phyloP scores from a whole-genome alignment of 495 filamentous ascomycete genomes.

The Aspergillus panamensis region DNA sequence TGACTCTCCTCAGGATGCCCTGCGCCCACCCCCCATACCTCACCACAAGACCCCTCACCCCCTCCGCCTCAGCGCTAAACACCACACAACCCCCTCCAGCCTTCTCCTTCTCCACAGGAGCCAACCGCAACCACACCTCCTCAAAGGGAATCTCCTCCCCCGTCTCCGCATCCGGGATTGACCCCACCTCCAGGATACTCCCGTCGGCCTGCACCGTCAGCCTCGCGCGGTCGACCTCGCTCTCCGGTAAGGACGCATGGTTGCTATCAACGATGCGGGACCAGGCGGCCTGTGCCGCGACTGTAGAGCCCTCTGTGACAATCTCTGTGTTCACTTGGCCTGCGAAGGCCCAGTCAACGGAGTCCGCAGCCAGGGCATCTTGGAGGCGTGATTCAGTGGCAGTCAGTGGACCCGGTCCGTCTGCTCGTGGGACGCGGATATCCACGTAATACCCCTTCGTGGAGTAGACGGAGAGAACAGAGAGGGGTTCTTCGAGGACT shows the following conservation, averaged over 20 bases:
- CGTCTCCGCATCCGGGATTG: not conserved
- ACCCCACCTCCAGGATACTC: constrained; percentile 2
- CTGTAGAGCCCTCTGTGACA: not conserved
- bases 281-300: not conserved
- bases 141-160: constrained; percentile 1
- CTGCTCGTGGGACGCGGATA: not conserved
- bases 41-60: not conserved
- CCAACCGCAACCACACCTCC: constrained; percentile 7
- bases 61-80: not conserved
- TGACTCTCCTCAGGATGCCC: not conserved
- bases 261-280: not conserved
- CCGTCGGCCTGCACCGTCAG: not conserved
- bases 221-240: not conserved
- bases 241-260: not conserved
- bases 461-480: constrained; percentile 5
- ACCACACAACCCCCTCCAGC: not conserved
- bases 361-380: not conserved
- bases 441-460: constrained; percentile 1
- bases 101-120: not conserved
- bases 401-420: not conserved
- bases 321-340: not conserved
- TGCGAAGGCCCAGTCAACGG: not conserved
- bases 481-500: not conserved
- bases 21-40: constrained; percentile 1
- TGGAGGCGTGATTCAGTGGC: constrained; percentile 1